phyloP scores from a whole-genome alignment of 1,284 basidiomycete genomes.

The Ceratorhiza oryzae-sativae region DNA sequence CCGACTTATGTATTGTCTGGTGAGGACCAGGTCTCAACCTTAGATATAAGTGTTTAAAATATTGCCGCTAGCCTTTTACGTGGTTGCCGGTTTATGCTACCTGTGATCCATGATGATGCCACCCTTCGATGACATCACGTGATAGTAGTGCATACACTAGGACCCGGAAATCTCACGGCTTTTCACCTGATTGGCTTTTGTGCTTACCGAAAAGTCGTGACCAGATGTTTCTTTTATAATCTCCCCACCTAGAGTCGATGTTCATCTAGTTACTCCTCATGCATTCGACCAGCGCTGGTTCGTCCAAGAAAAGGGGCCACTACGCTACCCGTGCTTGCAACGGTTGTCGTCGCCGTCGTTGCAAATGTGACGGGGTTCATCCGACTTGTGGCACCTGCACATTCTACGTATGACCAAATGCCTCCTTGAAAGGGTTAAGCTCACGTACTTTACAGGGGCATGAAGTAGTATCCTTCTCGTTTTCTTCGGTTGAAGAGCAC shows the following conservation, averaged over 20 bases:
- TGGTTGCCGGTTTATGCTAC: too few relatives aligned
- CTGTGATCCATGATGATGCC: too few relatives aligned
- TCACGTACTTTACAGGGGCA: slow-evolving; percentile 22
- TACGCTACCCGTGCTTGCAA: slow-evolving; percentile 31
- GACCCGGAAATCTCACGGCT: slow-evolving; percentile 14
- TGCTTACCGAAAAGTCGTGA: background rate
- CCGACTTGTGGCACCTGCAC: slow-evolving; percentile 22
- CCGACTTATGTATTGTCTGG: too few relatives aligned
- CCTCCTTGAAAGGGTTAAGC: background rate
- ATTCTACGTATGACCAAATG: slow-evolving; percentile 18
- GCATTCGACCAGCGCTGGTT: slow-evolving; percentile 4
- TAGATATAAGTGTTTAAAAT: too few relatives aligned
- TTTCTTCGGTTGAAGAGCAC: background rate
- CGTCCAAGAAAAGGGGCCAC: slow-evolving; percentile 20
- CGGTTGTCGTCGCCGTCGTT: slow-evolving; percentile 22
- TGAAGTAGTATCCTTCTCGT: background rate
- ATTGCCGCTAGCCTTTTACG: too few relatives aligned
- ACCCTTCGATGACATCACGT: background rate
- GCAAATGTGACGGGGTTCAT: slow-evolving; percentile 31
- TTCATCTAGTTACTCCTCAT: background rate
- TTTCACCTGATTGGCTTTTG: background rate
- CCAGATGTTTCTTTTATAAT: background rate
- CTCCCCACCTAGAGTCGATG: background rate
- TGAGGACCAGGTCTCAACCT: too few relatives aligned
- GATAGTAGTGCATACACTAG: background rate